These are phyloP conservation scores for Penicillium sp. DNA, from an alignment of 2,329 filamentous ascomycete genomes.

Conservation along the genomic window DNA sequence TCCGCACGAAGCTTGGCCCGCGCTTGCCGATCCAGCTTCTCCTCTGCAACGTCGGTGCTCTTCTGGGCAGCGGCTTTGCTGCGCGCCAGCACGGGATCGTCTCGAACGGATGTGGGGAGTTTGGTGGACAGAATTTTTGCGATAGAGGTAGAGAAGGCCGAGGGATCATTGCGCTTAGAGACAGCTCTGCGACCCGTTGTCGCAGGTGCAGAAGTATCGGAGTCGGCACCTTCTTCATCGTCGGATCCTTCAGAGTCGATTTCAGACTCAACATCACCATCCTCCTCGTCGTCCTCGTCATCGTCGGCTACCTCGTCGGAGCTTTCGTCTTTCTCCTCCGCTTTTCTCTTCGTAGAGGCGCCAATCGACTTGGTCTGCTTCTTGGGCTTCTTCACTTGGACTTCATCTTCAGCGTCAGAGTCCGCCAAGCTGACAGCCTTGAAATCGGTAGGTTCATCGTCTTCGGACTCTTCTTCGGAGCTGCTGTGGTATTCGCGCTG, in stretches of 20 bases:
- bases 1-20: conserved; percentile 69
- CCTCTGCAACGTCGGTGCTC: conserved; percentile 62
- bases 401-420: conserved; percentile 34
- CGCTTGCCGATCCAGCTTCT: conserved; percentile 73
- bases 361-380: no score
- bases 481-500: conserved; percentile 56
- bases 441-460: conserved; percentile 43
- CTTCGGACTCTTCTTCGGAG: conserved; percentile 52
- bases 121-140: conserved; percentile 88
- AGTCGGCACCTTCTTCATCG: conserved; percentile 34
- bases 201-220: no score
- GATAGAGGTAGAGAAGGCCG: conserved; percentile 84
- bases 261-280: conserved; percentile 36
- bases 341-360: no score
- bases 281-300: conserved; percentile 26
- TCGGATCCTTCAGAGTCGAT: conserved; percentile 37
- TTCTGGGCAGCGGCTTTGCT: conserved; percentile 65
- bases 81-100: conserved; percentile 84
- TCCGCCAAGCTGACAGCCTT: conserved; percentile 44
- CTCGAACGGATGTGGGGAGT: conserved; percentile 67
- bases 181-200: conserved; percentile 25
- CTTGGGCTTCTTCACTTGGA: conserved; percentile 13
- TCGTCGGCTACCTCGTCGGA: no score
- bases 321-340: no score
- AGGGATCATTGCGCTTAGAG: conserved; percentile 78